phyloP scores from a whole-genome alignment of 176 grass and related monocot genomes.

The Stipa capillata region DNA sequence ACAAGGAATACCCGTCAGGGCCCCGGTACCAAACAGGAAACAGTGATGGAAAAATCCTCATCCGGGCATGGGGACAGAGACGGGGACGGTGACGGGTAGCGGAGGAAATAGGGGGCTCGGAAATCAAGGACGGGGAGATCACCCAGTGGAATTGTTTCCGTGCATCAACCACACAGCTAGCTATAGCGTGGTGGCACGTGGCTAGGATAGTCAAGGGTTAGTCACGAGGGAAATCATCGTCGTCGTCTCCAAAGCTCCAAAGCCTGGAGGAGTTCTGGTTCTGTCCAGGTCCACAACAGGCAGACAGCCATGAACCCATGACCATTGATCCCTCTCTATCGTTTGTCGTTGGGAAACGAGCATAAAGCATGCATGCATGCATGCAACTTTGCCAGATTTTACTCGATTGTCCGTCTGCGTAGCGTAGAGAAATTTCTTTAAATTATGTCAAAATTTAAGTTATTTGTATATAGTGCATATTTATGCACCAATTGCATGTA shows the following conservation, averaged over 20 bases:
- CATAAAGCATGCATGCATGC: neutral
- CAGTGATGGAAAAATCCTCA: too few species aligned
- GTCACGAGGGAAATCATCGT: too few species aligned
- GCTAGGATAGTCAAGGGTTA: neutral
- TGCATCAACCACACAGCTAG: neutral
- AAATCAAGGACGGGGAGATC: too few species aligned
- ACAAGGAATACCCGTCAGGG: too few species aligned
- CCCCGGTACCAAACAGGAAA: too few species aligned
- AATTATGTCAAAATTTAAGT: too few species aligned
- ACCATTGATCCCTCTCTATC: neutral
- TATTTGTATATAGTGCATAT: too few species aligned
- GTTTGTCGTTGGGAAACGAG: neutral
- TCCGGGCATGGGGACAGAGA: too few species aligned
- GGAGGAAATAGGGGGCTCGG: too few species aligned
- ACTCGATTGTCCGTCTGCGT: neutral
- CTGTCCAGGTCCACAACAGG: neutral
- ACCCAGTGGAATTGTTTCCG: too few species aligned
- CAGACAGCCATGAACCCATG: neutral
- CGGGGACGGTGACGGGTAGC: too few species aligned
- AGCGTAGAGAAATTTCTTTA: neutral
- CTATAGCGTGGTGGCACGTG: neutral
- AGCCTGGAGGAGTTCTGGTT: neutral
- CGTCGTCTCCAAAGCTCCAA: too few species aligned
- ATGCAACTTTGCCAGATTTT: neutral
- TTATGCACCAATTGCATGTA: neutral